Percentiles rank a stretch among this genome's conserved stretches.
Conservation (phyloP, 2,329 filamentous ascomycete species). For the Neophaeococcomyces mojaviensis region DNA sequence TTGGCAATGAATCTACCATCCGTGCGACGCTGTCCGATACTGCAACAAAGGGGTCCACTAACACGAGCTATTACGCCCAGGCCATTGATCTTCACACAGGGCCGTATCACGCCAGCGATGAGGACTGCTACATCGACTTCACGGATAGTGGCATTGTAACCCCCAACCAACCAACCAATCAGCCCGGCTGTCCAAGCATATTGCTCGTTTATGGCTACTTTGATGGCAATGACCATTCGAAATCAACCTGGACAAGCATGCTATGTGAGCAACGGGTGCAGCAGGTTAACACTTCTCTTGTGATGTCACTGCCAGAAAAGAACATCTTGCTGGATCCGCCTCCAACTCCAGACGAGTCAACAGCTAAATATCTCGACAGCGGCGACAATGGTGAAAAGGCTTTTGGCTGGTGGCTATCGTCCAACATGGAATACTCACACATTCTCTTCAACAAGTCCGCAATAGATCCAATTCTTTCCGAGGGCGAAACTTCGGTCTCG, state of each 20-base stretch:
- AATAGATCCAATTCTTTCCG: no score
- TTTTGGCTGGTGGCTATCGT: not conserved
- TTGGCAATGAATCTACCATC: slow-evolving; percentile 10
- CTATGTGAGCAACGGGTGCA: slow-evolving; percentile 16
- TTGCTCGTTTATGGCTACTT: slow-evolving; percentile 14
- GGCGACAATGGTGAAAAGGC: slow-evolving; percentile 5
- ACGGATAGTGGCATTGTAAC: slow-evolving; percentile 5
- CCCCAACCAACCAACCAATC: slow-evolving; percentile 11
- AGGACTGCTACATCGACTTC: no score
- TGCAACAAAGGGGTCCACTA: not conserved
- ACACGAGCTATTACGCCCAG: slow-evolving; percentile 10
- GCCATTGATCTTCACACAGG: slow-evolving; percentile 15
- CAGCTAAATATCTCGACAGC: slow-evolving; percentile 4
- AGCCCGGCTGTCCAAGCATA: slow-evolving; percentile 17
- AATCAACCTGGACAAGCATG: slow-evolving; percentile 3
- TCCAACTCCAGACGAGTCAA: slow-evolving; percentile 9
- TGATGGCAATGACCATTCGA: slow-evolving; percentile 3
- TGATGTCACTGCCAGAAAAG: slow-evolving; percentile 2
- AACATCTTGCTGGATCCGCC: slow-evolving; percentile 1
- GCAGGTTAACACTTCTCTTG: slow-evolving; percentile 3
- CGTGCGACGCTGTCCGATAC: no score
- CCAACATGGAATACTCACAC: not conserved
- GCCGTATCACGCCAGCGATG: slow-evolving; percentile 8
- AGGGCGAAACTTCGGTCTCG: no score
- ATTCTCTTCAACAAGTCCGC: not conserved